phyloP scores from a whole-genome alignment of 179 eudicot species.

The Beta lomatogona region DNA sequence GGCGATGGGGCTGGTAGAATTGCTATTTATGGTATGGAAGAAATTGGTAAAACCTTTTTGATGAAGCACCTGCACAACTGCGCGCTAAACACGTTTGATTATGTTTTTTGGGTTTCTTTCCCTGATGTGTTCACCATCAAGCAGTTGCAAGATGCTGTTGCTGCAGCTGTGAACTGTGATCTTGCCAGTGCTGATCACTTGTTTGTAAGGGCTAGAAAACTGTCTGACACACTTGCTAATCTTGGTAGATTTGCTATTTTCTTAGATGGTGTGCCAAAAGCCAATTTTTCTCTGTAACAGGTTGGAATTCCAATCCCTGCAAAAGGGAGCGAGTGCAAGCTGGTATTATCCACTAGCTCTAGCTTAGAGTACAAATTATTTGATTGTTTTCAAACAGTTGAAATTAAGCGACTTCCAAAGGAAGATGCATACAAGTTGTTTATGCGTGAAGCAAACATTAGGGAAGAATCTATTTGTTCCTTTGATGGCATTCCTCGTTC shows the following conservation, averaged over 20 bases:
- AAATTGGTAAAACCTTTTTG: slow-evolving; percentile 17
- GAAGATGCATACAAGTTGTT: slow-evolving; percentile 9
- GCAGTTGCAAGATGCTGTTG: slow-evolving; percentile 10
- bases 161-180: neutral
- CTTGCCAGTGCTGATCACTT: neutral
- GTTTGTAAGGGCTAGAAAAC: neutral
- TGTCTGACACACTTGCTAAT: neutral
- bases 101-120: slow-evolving; percentile 9
- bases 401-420: neutral
- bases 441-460: slow-evolving; percentile 17
- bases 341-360: slow-evolving; percentile 11
- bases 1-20: slow-evolving; percentile 3
- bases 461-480: neutral
- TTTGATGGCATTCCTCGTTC: neutral
- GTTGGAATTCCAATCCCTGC: slow-evolving; percentile 9
- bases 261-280: slow-evolving; percentile 12
- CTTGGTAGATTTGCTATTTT: slow-evolving; percentile 11
- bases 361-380: neutral
- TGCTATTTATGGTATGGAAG: slow-evolving; percentile 11
- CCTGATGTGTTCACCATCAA: neutral
- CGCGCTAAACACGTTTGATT: neutral
- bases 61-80: slow-evolving; percentile 12
- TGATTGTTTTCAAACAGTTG: neutral
- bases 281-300: neutral
- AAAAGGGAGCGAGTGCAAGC: slow-evolving; percentile 13